Conservation (phyloP, 2,329 filamentous ascomycete species). For the Clathrospora elynae region DNA sequence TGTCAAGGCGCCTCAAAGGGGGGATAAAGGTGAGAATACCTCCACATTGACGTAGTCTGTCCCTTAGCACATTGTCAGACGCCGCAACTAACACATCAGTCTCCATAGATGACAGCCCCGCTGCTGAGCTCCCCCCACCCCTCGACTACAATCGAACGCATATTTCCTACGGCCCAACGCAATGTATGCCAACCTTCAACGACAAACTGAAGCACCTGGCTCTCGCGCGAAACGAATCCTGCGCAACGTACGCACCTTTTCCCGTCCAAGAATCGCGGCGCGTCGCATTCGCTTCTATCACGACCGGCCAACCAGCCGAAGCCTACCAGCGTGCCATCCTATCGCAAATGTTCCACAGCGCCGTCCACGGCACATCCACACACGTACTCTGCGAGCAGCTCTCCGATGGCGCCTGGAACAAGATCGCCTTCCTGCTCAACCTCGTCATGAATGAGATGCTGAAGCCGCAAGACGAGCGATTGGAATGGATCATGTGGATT, state of each 20-base stretch:
- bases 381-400: constrained; percentile 51
- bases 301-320: constrained; percentile 38
- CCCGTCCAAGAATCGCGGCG: constrained; percentile 14
- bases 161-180: constrained; percentile 21
- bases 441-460: constrained; percentile 44
- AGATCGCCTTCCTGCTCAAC: constrained; percentile 53
- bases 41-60: background rate
- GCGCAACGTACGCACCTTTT: constrained; percentile 23
- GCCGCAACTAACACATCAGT: background rate
- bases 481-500: constrained; percentile 54
- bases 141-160: constrained; percentile 13
- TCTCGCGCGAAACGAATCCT: constrained; percentile 16
- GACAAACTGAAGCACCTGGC: constrained; percentile 13
- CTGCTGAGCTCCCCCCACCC: background rate
- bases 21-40: constrained; percentile 1
- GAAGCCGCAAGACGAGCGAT: constrained; percentile 46
- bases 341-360: constrained; percentile 51
- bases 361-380: constrained; percentile 49
- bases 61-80: too few relatives aligned
- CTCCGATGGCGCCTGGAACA: constrained; percentile 53
- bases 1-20: constrained; percentile 4
- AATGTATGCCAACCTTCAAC: constrained; percentile 23
- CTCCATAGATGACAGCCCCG: background rate
- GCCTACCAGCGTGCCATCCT: constrained; percentile 50
- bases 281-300: constrained; percentile 46